Evolutionary conservation across 176 grass and related monocot species (phyloP).

Genomic region (Thalia dealbata): DNA sequence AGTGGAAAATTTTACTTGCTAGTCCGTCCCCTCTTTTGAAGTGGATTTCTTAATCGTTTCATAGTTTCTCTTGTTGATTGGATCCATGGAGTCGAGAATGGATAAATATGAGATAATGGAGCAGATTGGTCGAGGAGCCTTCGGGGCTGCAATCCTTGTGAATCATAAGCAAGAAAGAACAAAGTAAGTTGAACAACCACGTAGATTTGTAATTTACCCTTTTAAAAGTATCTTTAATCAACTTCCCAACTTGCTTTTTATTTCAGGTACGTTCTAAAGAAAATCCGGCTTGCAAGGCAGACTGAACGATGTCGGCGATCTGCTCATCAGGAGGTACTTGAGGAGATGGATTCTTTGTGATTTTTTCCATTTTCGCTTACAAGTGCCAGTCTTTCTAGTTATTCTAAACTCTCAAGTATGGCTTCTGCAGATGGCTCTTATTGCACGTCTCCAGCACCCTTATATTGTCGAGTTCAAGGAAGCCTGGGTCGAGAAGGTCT

Average conservation of each 20-base stretch:
- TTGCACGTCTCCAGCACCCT: constrained; percentile 87
- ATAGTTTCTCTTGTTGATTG: constrained; percentile 7
- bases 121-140: constrained; percentile 91
- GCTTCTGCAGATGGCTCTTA: constrained; percentile 87
- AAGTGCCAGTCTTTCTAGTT: constrained; percentile 4
- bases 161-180: constrained; percentile 96
- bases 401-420: constrained; percentile 11
- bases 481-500: constrained; percentile 99
- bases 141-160: constrained; percentile 97
- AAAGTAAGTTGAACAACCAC: constrained; percentile 33
- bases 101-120: constrained; percentile 97
- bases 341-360: neutral
- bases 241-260: neutral
- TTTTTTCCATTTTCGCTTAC: neutral
- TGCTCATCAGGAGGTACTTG: constrained; percentile 86
- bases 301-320: constrained; percentile 89
- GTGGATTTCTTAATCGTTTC: neutral
- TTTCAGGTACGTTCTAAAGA: constrained; percentile 84
- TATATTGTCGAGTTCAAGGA: constrained; percentile 97
- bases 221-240: neutral
- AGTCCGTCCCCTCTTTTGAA: neutral
- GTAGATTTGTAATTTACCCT: neutral
- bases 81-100: constrained; percentile 84
- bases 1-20: neutral
- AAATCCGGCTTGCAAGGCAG: constrained; percentile 84